A percentile compares a stretch with the other conserved stretches of the same genome.
These are phyloP conservation scores for Lycium ferocissimum DNA, from an alignment of 257 asterid genomes.

Conservation along the genomic window DNA sequence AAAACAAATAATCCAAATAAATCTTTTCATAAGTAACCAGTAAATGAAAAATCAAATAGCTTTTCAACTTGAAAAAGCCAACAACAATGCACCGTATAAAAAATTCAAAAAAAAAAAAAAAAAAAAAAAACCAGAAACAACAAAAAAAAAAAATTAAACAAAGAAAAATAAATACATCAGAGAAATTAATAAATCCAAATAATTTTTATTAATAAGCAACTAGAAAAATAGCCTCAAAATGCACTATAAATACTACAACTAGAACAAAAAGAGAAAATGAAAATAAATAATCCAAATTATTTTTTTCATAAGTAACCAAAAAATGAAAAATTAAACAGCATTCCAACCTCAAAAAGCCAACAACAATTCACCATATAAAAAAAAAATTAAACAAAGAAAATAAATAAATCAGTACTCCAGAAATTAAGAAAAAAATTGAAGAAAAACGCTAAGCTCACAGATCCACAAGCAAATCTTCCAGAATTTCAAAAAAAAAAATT, in stretches of 20 bases:
- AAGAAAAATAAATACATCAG: not conserved
- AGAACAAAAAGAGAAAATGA: constrained; percentile 1
- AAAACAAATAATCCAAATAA: not conserved
- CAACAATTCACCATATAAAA: not conserved
- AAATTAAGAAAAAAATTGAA: not conserved
- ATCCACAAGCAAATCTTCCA: constrained; percentile 39
- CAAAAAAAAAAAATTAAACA: not conserved
- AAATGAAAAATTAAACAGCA: not conserved
- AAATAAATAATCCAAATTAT: not conserved
- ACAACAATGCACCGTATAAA: constrained; percentile 1
- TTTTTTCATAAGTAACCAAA: not conserved
- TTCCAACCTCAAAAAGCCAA: constrained; percentile 21
- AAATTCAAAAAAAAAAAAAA: not conserved
- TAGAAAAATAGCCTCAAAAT: not conserved
- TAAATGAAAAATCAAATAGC: not conserved
- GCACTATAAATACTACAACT: not conserved
- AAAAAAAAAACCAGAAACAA: not conserved
- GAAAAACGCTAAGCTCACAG: constrained; percentile 34
- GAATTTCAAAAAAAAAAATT: constrained; percentile 26
- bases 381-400: not conserved
- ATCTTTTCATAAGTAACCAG: not conserved
- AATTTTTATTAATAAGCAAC: no score
- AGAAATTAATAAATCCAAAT: no score
- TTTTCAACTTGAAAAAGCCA: constrained; percentile 8
- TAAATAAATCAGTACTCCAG: not conserved